A percentile compares a stretch with the other conserved stretches of the same genome.
These are phyloP conservation scores for Cynara cardunculus DNA, from an alignment of 129 eudicot species.

Conservation along the genomic window DNA sequence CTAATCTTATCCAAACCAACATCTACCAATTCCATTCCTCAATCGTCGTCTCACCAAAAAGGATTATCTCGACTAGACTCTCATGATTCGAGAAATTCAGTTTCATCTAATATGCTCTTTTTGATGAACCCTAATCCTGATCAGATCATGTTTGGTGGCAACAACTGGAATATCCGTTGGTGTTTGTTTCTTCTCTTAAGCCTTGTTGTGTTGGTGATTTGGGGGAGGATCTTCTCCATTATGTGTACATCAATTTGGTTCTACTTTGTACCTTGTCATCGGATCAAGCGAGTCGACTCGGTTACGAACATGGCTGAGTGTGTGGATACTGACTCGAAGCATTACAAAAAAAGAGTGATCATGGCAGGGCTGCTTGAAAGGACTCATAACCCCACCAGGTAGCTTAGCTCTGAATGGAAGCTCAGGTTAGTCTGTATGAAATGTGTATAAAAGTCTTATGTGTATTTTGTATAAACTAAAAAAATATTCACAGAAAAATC, in stretches of 20 bases:
- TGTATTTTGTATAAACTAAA: slow-evolving; percentile 3
- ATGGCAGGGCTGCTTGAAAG: slow-evolving; percentile 60
- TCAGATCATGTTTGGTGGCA: not conserved
- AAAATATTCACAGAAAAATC: not conserved
- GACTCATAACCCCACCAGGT: slow-evolving; percentile 33
- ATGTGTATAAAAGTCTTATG: not conserved
- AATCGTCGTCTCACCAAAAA: not conserved
- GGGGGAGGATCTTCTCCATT: slow-evolving; percentile 51
- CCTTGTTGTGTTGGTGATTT: slow-evolving; percentile 36
- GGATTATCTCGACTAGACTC: slow-evolving; percentile 9
- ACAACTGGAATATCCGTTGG: slow-evolving; percentile 24
- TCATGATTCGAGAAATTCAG: not conserved
- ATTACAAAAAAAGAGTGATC: slow-evolving; percentile 52
- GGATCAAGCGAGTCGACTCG: slow-evolving; percentile 10
- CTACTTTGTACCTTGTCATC: slow-evolving; percentile 29
- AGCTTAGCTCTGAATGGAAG: not conserved
- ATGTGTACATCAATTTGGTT: slow-evolving; percentile 48
- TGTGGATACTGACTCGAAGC: slow-evolving; percentile 37
- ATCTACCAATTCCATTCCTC: not conserved
- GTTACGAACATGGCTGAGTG: not conserved
- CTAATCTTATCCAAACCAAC: not conserved
- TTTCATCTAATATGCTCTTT: not conserved
- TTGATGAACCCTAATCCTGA: not conserved
- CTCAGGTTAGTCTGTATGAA: slow-evolving; percentile 8
- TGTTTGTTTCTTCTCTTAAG: slow-evolving; percentile 37